Percentiles rank a stretch among this genome's conserved stretches.
Conservation (phyloP, 2,329 filamentous ascomycete genomes). For the Plectosphaerella sp. region DNA sequence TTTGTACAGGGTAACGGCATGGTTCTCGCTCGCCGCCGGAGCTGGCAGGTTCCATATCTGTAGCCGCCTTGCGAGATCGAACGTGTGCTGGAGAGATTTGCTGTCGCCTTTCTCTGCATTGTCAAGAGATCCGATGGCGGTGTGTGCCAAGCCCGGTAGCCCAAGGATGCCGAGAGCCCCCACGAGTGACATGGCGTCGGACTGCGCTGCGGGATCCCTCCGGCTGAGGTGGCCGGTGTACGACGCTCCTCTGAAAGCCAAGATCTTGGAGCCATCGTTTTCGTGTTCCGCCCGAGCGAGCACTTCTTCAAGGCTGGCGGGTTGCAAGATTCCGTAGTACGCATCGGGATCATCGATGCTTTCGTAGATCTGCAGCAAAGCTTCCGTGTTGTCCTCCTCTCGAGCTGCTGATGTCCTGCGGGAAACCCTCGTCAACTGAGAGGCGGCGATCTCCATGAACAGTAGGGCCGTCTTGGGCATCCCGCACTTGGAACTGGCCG, state of each 20-base stretch:
- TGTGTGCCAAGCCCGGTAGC: conserved; percentile 79
- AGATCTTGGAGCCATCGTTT: conserved; percentile 76
- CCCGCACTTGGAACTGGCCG: conserved; percentile 70
- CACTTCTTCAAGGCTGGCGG: conserved; percentile 70
- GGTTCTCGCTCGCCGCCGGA: conserved; percentile 56
- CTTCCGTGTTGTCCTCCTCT: conserved; percentile 54
- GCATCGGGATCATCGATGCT: conserved; percentile 94
- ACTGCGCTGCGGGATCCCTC: conserved; percentile 46
- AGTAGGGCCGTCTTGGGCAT: conserved; percentile 86
- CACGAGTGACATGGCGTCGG: conserved; percentile 66
- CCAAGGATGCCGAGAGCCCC: conserved; percentile 76
- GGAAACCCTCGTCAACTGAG: conserved; percentile 51
- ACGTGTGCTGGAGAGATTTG: conserved; percentile 64
- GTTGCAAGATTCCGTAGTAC: conserved; percentile 86
- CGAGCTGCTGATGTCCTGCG: conserved; percentile 61
- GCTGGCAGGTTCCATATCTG: conserved; percentile 90
- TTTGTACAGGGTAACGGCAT: conserved; percentile 70
- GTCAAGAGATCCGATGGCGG: conserved; percentile 66
- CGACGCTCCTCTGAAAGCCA: conserved; percentile 86
- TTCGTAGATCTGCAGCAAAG: conserved; percentile 79
- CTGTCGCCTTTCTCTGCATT: conserved; percentile 48
- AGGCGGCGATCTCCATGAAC: conserved; percentile 70
- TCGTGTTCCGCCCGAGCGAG: conserved; percentile 85
- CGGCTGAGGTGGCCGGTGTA: conserved; percentile 79
- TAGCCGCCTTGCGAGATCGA: conserved; percentile 74